Conservation (phyloP, 148 eudicot genomes). For the Vaccinium vitisidaea region DNA sequence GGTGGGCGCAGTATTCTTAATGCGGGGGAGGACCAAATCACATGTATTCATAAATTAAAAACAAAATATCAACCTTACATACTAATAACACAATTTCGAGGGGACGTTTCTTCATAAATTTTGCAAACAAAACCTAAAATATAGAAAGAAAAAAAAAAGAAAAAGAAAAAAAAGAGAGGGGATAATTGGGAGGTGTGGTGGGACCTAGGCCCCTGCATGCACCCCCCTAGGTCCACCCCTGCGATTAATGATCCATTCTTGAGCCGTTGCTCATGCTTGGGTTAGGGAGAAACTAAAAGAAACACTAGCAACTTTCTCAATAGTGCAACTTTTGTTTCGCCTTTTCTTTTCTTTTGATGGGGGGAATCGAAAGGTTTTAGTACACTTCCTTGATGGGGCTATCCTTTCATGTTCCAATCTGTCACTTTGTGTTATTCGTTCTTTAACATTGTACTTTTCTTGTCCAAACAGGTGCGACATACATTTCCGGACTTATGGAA, state of each 20-base stretch:
- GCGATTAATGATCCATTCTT: background rate
- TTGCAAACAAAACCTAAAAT: too few species aligned
- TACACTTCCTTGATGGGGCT: background rate
- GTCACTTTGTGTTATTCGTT: background rate
- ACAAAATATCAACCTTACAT: too few species aligned
- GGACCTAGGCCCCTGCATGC: too few species aligned
- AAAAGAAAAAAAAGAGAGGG: too few species aligned
- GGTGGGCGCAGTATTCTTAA: too few species aligned
- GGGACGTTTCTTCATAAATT: too few species aligned
- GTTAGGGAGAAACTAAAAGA: background rate
- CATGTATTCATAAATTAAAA: too few species aligned
- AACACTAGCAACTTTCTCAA: background rate
- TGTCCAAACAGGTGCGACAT: conserved; percentile 66
- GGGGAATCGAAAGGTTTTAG: background rate
- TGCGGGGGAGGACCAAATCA: too few species aligned
- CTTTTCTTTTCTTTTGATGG: background rate
- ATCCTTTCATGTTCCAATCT: background rate
- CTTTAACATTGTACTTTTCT: conserved; percentile 9
- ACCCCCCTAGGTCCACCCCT: too few species aligned
- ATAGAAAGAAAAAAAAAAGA: too few species aligned
- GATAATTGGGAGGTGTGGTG: too few species aligned
- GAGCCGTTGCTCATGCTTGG: background rate
- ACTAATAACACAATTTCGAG: too few species aligned
- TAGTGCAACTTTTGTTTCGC: background rate
- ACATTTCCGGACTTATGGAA: conserved; percentile 92